Evolutionary conservation across 441 rosid species (phyloP), one percentile per base, ranked within the genome.

Genomic region (Mallotus japonicus): DNA sequence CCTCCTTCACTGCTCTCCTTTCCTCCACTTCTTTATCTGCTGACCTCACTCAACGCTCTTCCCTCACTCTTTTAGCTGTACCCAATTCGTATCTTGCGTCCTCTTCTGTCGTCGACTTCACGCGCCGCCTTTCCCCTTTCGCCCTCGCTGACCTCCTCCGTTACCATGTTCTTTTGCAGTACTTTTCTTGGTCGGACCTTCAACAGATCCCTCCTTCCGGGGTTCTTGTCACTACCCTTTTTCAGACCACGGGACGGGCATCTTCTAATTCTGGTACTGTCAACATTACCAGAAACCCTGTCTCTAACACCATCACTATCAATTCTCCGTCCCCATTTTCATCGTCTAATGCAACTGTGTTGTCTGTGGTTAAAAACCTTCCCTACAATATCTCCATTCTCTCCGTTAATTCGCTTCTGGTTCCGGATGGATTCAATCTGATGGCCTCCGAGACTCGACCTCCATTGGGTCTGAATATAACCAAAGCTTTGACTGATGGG

Each of bases 111-210:
- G 65, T 73, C 3, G 90, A 83, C 46, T 65, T 83, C 88, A 90
- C 91, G 77, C 92, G 86, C 86, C 92, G 57, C 75, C 85, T 92
- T 77, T 75, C 92, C 28, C 87, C 87, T 3, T 72, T 87, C 64
- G 57, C 89, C 1, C 86, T 88, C 32, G 89, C 93, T 55, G 97
- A 95, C 89, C 88, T 95, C 83, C 88, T 92, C 78, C 89, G 97
- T 67, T 92, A 87, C 85, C 90, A 95, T 78, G 82, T 92, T 69
- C 90, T 95, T 22, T 85, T 92, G 53, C 91, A 91, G 60, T 95
- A 80, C 87, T 76, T 92, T 73, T 86, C 96, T 32, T 80, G 78
- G 76, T 66, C 82, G 24, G 89, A 85, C 81, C 94, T 95, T 83
- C 86, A 71, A 24, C 81, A 86, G 53, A 78, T 92, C 76, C 85